Percentiles rank a stretch among this genome's conserved stretches.
These are phyloP conservation scores for Sugiyamaella grinbergsii DNA, from an alignment of 1,139 yeast species.

Conservation along the genomic window DNA sequence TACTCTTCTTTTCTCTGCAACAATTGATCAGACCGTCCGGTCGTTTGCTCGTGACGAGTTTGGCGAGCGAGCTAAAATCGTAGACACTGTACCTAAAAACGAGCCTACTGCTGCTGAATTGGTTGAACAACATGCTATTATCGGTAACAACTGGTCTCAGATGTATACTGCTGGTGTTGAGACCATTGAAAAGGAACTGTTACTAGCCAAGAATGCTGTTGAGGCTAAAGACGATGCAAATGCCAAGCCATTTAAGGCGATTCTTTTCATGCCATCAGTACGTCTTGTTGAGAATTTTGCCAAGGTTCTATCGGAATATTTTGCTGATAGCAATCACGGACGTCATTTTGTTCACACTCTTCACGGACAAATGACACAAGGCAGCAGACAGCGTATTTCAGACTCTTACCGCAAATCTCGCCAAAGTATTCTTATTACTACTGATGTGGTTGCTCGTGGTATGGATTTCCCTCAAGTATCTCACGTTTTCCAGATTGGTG, in stretches of 20 bases:
- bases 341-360: slow-evolving; percentile 41
- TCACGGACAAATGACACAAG: slow-evolving; percentile 75
- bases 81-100: slow-evolving; percentile 74
- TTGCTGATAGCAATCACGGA: slow-evolving; percentile 26
- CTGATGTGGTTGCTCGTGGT: slow-evolving; percentile 97
- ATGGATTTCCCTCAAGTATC: slow-evolving; percentile 88
- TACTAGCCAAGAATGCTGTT: slow-evolving; percentile 35
- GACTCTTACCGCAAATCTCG: slow-evolving; percentile 53
- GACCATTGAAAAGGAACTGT: slow-evolving; percentile 32
- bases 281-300: slow-evolving; percentile 62
- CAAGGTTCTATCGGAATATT: slow-evolving; percentile 38
- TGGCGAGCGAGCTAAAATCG: slow-evolving; percentile 61
- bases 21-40: slow-evolving; percentile 69
- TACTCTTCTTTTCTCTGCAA: slow-evolving; percentile 83
- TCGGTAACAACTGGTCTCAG: slow-evolving; percentile 49
- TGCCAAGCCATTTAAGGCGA: slow-evolving; percentile 61
- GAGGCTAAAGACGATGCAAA: slow-evolving; percentile 29
- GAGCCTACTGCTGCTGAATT: slow-evolving; percentile 79
- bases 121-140: slow-evolving; percentile 65
- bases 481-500: slow-evolving; percentile 77
- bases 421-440: slow-evolving; percentile 68
- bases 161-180: slow-evolving; percentile 40
- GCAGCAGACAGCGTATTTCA: slow-evolving; percentile 61
- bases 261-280: slow-evolving; percentile 81
- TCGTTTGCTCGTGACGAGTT: slow-evolving; percentile 66